Evolutionary conservation across 2,329 filamentous ascomycete species (phyloP).

Genomic region (Fusarium sp.): DNA sequence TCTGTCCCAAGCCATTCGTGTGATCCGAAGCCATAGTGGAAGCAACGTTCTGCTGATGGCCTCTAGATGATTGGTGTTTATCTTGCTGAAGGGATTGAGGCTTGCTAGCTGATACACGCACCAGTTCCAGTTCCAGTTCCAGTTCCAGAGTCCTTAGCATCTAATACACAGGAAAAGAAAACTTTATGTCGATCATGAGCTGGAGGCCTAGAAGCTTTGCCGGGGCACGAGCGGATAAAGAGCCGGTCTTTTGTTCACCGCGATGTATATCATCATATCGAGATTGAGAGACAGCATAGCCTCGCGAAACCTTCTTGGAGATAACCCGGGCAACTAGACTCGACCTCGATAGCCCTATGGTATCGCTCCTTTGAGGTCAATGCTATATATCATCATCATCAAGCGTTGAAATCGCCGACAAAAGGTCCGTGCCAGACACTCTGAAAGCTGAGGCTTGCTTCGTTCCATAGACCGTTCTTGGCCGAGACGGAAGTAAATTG

Average conservation of each 20-base stretch:
- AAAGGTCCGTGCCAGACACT: slow-evolving; percentile 13
- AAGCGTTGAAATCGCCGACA: neutral
- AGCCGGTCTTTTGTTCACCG: neutral
- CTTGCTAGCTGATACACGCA: slow-evolving; percentile 16
- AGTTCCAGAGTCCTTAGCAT: neutral
- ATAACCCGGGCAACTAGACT: neutral
- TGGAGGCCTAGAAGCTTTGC: slow-evolving; percentile 1
- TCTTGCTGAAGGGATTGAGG: slow-evolving; percentile 9
- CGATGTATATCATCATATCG: neutral
- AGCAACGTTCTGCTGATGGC: neutral
- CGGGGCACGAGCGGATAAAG: neutral
- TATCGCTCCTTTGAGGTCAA: neutral
- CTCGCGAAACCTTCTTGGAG: slow-evolving; percentile 6
- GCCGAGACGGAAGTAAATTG: neutral
- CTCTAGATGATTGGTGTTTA: neutral
- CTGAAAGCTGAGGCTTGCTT: slow-evolving; percentile 3
- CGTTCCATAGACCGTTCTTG: neutral
- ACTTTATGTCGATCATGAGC: slow-evolving; percentile 23
- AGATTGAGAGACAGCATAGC: neutral
- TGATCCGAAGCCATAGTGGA: slow-evolving; percentile 8
- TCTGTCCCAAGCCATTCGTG: neutral
- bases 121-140: neutral
- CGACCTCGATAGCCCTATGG: slow-evolving; percentile 23
- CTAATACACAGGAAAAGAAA: slow-evolving; percentile 7
- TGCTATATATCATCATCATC: slow-evolving; percentile 2